phyloP scores from a whole-genome alignment of 2,329 filamentous ascomycete genomes.

The Sclerotinia nivalis region DNA sequence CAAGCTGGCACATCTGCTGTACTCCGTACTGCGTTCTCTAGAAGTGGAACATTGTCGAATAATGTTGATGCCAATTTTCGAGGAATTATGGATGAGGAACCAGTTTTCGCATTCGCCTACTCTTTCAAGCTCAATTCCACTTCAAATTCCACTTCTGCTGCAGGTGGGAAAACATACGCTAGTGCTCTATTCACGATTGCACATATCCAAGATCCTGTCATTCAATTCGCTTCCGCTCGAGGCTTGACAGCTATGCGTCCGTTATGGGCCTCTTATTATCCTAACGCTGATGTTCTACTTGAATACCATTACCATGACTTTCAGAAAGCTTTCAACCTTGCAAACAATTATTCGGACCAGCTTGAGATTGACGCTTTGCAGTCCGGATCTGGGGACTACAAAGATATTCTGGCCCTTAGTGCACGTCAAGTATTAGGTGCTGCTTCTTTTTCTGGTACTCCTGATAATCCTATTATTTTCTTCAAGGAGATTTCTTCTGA shows the following conservation, averaged over 20 bases:
- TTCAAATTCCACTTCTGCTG: slow-evolving; percentile 37
- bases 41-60: slow-evolving; percentile 65
- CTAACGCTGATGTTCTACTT: slow-evolving; percentile 61
- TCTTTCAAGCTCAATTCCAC: slow-evolving; percentile 54
- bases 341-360: slow-evolving; percentile 71
- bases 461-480: slow-evolving; percentile 72
- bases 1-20: slow-evolving; percentile 68
- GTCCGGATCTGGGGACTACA: slow-evolving; percentile 73
- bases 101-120: slow-evolving; percentile 78
- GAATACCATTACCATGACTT: slow-evolving; percentile 78
- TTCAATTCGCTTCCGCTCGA: slow-evolving; percentile 74
- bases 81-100: slow-evolving; percentile 73
- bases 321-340: slow-evolving; percentile 60
- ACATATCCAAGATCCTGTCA: slow-evolving; percentile 74
- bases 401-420: slow-evolving; percentile 74
- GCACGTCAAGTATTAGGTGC: slow-evolving; percentile 80
- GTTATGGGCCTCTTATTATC: slow-evolving; percentile 76
- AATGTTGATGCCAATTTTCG: slow-evolving; percentile 66
- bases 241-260: slow-evolving; percentile 78
- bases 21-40: slow-evolving; percentile 69
- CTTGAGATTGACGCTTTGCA: slow-evolving; percentile 69
- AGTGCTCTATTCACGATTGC: slow-evolving; percentile 74
- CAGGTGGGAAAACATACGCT: slow-evolving; percentile 42
- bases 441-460: slow-evolving; percentile 72
- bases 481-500: slow-evolving; percentile 85